A percentile compares a stretch with the other conserved stretches of the same genome.
phyloP scores from a whole-genome alignment of 225 moss, liverwort and hornwort species.

The Bryum argenteum region DNA sequence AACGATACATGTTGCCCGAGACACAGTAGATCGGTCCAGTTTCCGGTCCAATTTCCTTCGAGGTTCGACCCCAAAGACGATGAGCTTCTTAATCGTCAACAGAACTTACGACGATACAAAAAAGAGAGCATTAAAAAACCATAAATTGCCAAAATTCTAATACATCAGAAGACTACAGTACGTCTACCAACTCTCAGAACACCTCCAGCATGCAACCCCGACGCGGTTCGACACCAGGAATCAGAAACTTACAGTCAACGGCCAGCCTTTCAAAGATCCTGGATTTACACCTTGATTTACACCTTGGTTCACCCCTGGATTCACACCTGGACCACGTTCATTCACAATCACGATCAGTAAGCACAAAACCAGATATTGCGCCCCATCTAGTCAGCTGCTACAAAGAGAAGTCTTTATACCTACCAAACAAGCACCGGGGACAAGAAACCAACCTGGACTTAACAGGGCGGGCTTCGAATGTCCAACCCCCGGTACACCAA shows the following conservation, averaged over 20 bases:
- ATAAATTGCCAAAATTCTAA: not conserved
- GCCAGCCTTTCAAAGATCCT: slow-evolving; percentile 91
- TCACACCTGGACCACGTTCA: slow-evolving; percentile 57
- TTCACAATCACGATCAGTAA: slow-evolving; percentile 8
- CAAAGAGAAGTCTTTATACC: not conserved
- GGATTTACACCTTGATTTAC: slow-evolving; percentile 79
- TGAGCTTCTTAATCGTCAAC: not conserved
- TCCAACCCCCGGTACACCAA: slow-evolving; percentile 93
- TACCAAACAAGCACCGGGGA: slow-evolving; percentile 18
- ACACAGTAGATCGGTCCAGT: not conserved
- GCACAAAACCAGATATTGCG: not conserved
- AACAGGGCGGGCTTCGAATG: slow-evolving; percentile 91
- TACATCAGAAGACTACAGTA: not conserved
- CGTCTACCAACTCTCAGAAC: not conserved
- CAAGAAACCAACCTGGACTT: slow-evolving; percentile 79
- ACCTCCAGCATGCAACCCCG: not conserved
- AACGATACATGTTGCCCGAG: not conserved
- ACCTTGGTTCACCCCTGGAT: slow-evolving; percentile 67
- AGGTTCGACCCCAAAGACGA: not conserved
- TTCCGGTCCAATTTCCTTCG: not conserved
- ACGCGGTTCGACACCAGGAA: slow-evolving; percentile 19
- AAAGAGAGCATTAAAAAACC: slow-evolving; percentile 6
- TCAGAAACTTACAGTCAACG: slow-evolving; percentile 77
- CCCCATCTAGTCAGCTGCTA: not conserved
- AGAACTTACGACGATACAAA: not conserved